Evolutionary conservation across 257 asterid genomes (phyloP).

Genomic region (Nicotiana tomentosiformis): DNA sequence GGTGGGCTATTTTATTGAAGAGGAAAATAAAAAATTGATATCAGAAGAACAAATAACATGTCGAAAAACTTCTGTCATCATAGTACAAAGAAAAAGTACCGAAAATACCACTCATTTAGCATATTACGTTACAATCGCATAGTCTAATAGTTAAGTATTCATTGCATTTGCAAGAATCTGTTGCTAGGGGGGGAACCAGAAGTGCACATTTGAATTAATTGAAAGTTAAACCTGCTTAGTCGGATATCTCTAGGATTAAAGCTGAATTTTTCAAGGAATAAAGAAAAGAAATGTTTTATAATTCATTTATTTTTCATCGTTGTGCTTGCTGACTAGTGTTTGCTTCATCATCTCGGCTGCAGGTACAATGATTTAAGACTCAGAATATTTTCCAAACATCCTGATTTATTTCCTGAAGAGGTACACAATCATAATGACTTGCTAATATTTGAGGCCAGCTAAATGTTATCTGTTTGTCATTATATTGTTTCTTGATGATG

Average conservation of each 20-base stretch:
- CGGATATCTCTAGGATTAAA: not conserved
- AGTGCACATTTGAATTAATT: not conserved
- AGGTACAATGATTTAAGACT: slow-evolving; percentile 72
- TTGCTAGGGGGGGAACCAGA: not conserved
- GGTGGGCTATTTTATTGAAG: not conserved
- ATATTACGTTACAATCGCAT: not conserved
- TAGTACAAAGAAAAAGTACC: not conserved
- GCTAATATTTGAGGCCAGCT: not conserved
- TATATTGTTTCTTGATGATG: not conserved
- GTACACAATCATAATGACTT: slow-evolving; percentile 25
- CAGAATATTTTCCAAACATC: slow-evolving; percentile 73
- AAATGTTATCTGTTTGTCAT: not conserved
- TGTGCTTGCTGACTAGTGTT: slow-evolving; percentile 15
- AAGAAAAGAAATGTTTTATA: not conserved
- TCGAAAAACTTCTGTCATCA: not conserved
- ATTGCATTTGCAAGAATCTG: not conserved
- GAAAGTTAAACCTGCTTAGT: not conserved
- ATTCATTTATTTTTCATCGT: not conserved
- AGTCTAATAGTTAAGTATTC: not conserved
- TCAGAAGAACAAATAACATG: not conserved
- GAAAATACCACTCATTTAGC: not conserved
- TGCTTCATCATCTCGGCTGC: slow-evolving; percentile 27
- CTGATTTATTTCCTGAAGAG: slow-evolving; percentile 84
- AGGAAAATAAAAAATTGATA: not conserved
- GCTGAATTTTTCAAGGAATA: not conserved